phyloP scores from a whole-genome alignment of 2,329 filamentous ascomycete species.

The Colletotrichum noveboracense region DNA sequence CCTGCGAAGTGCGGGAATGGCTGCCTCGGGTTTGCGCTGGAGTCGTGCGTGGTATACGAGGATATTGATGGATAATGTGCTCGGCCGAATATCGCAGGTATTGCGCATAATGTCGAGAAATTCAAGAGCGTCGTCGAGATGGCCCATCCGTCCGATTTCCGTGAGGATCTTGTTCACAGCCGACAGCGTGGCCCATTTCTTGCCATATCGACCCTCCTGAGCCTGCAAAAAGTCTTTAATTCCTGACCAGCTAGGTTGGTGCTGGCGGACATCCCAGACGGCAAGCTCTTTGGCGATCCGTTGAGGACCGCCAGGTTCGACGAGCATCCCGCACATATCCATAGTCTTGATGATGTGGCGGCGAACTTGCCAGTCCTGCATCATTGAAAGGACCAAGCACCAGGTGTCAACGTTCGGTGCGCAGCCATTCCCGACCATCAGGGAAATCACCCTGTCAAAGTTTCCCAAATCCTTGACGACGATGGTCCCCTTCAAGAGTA shows the following conservation, averaged over 20 bases:
- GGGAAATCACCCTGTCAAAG: constrained; percentile 44
- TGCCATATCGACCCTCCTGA: constrained; percentile 49
- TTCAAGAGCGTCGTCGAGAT: constrained; percentile 28
- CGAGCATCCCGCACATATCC: constrained; percentile 48
- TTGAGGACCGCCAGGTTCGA: constrained; percentile 37
- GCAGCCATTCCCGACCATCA: constrained; percentile 45
- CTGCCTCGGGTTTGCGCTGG: constrained; percentile 33
- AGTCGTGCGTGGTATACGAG: constrained; percentile 37
- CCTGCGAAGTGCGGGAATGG: constrained; percentile 34
- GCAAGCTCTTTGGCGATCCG: constrained; percentile 49
- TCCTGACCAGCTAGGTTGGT: constrained; percentile 39
- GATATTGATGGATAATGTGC: constrained; percentile 38
- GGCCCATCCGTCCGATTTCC: constrained; percentile 46
- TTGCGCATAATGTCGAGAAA: constrained; percentile 32
- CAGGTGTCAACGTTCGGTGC: constrained; percentile 51
- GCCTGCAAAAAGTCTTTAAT: constrained; percentile 43
- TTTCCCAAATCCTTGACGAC: constrained; percentile 44
- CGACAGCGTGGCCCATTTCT: constrained; percentile 45
- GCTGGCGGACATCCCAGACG: constrained; percentile 42
- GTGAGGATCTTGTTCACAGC: constrained; percentile 44
- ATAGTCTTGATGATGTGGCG: constrained; percentile 52
- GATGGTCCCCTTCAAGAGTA: constrained; percentile 47
- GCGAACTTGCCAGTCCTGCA: constrained; percentile 63
- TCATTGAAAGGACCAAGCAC: constrained; percentile 54
- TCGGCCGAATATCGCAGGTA: neutral